Base-by-base conservation (phyloP, 2,329 filamentous ascomycete species). In the Fusarium transvaalense region DNA sequence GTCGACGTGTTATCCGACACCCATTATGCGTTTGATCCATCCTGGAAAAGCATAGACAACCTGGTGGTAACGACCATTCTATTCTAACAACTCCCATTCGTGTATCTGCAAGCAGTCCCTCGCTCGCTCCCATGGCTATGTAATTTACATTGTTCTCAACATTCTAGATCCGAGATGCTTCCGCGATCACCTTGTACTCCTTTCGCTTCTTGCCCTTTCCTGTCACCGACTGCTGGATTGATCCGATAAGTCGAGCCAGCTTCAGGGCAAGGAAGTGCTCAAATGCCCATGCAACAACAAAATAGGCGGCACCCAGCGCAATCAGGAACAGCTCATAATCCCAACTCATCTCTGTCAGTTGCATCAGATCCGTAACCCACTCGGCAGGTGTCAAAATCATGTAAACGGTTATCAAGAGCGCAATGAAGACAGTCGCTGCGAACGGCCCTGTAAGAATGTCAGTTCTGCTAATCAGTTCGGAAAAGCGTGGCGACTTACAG, bases 141-240 rank as follows among this genome's bases (percentile, higher is more conserved):
- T 37, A 43, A 45, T 17, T 47, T 21, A 19, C 23, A 39, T 5
- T 19, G 29, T 42, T 48, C 34, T 6, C 32, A 5, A 12, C 31
- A 31, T 3, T 13, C 50, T 66, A 71, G 17, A 69, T 62, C 38
- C 73, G 70, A 43, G 77, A 76, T 25, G 87, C 83, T 75, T 96
- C 91, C 50, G 85, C 76, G 31, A 97, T 90, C 21, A 93, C 73
- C 81, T 98, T 98, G 77, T 97, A 97, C 81, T 90, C 84, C 80
- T 97, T 97, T 68, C 94, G 87, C 80, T 91, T 89, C 82, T 97
- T 97, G 42, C 83, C 80, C 75, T 83, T 84, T 50, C 86, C 78
- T 71, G 86, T 80, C 77, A 93, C 56, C n/a, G 78, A 80, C 51
- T 85, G 80, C 75, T 89, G 91, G 17, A 85, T 70, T 31, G 81